phyloP scores from a whole-genome alignment of 1,284 basidiomycete genomes.

The Phlebopus sp. region DNA sequence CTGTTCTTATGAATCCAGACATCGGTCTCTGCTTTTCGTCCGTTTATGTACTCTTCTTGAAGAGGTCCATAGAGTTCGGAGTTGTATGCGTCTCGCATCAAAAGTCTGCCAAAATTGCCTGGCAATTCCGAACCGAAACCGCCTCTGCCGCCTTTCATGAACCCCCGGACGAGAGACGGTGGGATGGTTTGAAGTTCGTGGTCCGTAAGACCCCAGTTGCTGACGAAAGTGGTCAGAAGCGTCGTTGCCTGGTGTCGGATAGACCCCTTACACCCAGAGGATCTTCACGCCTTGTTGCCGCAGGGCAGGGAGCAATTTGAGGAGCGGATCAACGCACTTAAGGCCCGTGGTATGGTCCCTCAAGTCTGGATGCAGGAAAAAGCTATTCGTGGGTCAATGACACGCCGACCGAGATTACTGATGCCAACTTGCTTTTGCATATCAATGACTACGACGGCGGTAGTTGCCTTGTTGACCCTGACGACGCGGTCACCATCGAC shows the following conservation, averaged over 20 bases:
- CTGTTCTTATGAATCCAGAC: slow-evolving; percentile 73
- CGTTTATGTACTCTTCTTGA: slow-evolving; percentile 52
- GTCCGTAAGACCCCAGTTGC: slow-evolving; percentile 69
- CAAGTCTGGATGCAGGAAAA: slow-evolving; percentile 63
- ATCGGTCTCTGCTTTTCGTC: slow-evolving; percentile 54
- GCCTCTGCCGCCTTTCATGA: slow-evolving; percentile 47
- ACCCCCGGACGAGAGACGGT: slow-evolving; percentile 51
- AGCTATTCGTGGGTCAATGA: slow-evolving; percentile 35
- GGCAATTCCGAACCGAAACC: slow-evolving; percentile 60
- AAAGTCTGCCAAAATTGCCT: slow-evolving; percentile 51
- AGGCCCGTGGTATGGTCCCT: slow-evolving; percentile 55
- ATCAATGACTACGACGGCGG: slow-evolving; percentile 62
- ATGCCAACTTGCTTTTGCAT: slow-evolving; percentile 72
- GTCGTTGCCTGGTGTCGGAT: neutral
- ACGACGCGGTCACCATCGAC: slow-evolving; percentile 51
- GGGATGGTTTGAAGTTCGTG: slow-evolving; percentile 61
- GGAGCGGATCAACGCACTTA: slow-evolving; percentile 54
- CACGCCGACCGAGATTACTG: slow-evolving; percentile 5
- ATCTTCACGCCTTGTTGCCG: slow-evolving; percentile 56
- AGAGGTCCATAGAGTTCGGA: slow-evolving; percentile 59
- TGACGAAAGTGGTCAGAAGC: slow-evolving; percentile 22
- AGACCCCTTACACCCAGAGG: slow-evolving; percentile 57
- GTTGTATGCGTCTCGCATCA: slow-evolving; percentile 59
- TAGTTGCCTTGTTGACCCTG: slow-evolving; percentile 47
- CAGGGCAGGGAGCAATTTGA: slow-evolving; percentile 47